A percentile compares a stretch with the other conserved stretches of the same genome.
phyloP scores from a whole-genome alignment of 2,329 filamentous ascomycete species.

The Colletotrichum musae region DNA sequence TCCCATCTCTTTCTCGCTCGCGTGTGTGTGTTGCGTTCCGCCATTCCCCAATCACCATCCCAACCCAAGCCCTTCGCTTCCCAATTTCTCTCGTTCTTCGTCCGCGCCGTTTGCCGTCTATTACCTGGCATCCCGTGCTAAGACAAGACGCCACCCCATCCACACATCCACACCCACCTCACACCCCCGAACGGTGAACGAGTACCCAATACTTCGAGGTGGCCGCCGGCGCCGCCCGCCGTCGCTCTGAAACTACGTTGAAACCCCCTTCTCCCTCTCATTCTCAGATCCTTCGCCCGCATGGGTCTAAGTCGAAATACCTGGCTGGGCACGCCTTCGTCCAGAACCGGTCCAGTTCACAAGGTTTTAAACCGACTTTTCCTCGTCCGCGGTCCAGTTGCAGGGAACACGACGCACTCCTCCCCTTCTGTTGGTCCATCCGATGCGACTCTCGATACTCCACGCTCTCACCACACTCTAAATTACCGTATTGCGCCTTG shows the following conservation, averaged over 20 bases:
- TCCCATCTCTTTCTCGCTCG: conserved; percentile 19
- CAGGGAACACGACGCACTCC: conserved; percentile 38
- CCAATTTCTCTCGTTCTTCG: conserved; percentile 29
- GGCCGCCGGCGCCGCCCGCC: conserved; percentile 26
- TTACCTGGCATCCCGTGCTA: conserved; percentile 17
- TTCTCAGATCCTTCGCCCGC: conserved; percentile 32
- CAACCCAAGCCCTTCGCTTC: conserved; percentile 14
- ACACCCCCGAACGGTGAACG: background rate
- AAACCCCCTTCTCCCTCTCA: conserved; percentile 40
- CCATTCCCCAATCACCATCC: no score
- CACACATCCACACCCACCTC: no score
- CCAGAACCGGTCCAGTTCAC: conserved; percentile 36
- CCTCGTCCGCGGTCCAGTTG: conserved; percentile 47
- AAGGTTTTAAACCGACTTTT: conserved; percentile 53
- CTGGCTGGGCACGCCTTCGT: conserved; percentile 35
- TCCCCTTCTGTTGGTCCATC: conserved; percentile 37
- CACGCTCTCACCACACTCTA: conserved; percentile 41
- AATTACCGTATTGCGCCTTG: conserved; percentile 38
- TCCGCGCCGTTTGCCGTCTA: conserved; percentile 31
- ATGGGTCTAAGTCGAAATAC: conserved; percentile 41
- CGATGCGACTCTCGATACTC: conserved; percentile 37
- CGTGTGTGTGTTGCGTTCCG: no score
- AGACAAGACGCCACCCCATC: conserved; percentile 1
- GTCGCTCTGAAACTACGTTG: conserved; percentile 38
- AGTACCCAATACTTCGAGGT: conserved; percentile 36